Evolutionary conservation across 306 rosid species (phyloP), one percentile per base, ranked within the genome.

Genomic region (Cicer yamashitae): DNA sequence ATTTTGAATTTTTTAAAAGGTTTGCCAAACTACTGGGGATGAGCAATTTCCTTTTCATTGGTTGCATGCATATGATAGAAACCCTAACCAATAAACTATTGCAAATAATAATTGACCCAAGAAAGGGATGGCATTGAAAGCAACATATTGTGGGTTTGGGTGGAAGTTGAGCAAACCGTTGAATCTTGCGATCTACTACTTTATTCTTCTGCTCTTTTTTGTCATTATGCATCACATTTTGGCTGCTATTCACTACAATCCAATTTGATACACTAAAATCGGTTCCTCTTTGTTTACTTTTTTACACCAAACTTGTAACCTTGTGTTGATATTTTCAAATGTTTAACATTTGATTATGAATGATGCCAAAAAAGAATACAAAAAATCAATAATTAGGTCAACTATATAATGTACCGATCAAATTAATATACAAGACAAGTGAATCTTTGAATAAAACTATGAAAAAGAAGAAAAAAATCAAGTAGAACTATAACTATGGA

Each of bases 151-250:
- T 50, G 77, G 77, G 67, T 63, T 79, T 71, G 68, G 74, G 53
- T 40, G 82, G 73, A 62, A 25, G 67, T 62, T 79, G 82, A 63
- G 67, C 82, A 44, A 79, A 71, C 46, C 44, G 43, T 71, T 71
- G 78, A 79, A 71, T 71, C 1, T 41, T 71, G 74, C 82, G 18
- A 41, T 39, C 72, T 40, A 7, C 22, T 74, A 7, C 22, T 74
- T 62, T 63, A 54, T 68, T 48, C 41, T 56, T 39, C 1, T 48
- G 45, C 77, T 50, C 41, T 13, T 50, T 61, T 70, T 51, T 44
- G 72, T 65, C 50, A 18, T 25, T 71, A 48, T 10, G 44, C 70
- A 15, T 46, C 69, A 25, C 20, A 44, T n/a, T 43, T 62, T 3
- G 56, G 18, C 38, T n/a, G 12, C 66, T 15, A 39, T 46, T 56